Evolutionary conservation across 2,329 filamentous ascomycete genomes (phyloP).

Genomic region (Cadophora luteo-olivacea): DNA sequence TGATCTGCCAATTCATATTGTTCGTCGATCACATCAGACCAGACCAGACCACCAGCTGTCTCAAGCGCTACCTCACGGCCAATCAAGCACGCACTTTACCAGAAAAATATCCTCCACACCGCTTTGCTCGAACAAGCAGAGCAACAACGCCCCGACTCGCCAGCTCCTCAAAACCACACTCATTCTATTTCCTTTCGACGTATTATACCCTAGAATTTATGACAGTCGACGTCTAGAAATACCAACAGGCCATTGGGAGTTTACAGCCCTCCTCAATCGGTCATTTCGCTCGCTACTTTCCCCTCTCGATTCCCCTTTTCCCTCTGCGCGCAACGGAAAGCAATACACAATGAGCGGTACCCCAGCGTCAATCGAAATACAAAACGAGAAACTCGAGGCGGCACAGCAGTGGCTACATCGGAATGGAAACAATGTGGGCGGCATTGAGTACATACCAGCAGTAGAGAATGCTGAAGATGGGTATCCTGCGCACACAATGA

Average conservation of each 20-base stretch:
- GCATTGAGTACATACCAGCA: constrained; percentile 33
- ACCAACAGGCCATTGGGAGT: constrained; percentile 29
- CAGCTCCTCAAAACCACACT: constrained; percentile 29
- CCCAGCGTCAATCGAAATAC: constrained; percentile 20
- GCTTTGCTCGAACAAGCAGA: constrained; percentile 28
- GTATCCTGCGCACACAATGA: constrained; percentile 29
- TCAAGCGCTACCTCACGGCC: not conserved
- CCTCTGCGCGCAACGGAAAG: constrained; percentile 2
- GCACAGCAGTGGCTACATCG: constrained; percentile 32
- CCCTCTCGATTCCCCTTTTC: constrained; percentile 8
- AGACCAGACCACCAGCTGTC: constrained; percentile 12
- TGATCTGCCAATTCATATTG: constrained; percentile 18
- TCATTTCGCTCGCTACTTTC: constrained; percentile 27
- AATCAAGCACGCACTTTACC: not conserved
- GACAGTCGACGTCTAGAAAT: constrained; percentile 25
- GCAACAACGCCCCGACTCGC: constrained; percentile 10
- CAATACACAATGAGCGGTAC: constrained; percentile 33
- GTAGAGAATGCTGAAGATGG: constrained; percentile 15
- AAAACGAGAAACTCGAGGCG: constrained; percentile 30
- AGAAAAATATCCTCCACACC: constrained; percentile 22
- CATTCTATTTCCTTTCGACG: constrained; percentile 29
- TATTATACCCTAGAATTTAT: constrained; percentile 34
- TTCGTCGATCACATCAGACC: constrained; percentile 20
- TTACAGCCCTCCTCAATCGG: constrained; percentile 29
- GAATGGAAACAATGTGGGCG: constrained; percentile 29